Evolutionary conservation across 2,329 filamentous ascomycete species (phyloP), one percentile per base, ranked within the genome.

Genomic region (Paradendryphiella salina): DNA sequence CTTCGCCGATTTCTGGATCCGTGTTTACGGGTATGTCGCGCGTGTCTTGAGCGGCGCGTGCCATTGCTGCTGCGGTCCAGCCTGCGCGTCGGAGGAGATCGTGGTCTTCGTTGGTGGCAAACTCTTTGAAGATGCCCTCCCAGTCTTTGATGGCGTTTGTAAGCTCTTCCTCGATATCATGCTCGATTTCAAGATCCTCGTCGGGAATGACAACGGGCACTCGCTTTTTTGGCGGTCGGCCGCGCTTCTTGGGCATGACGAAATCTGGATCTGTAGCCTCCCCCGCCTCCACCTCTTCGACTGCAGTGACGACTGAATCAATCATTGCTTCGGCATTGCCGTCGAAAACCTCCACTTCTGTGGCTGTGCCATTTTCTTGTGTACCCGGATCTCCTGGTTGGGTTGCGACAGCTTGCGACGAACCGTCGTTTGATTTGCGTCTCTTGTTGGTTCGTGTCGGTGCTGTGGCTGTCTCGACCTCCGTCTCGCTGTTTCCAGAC

Each of bases 1-100:
- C 83, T 50, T 89, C 88, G 42, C 82, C 84, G 15, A 95, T 86
- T 45, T 88, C 84, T 5, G 82, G 79, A 2, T 61, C 59, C 3
- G 42, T 56, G 23, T 55, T 63, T 17, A 70, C 57, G 5, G 56
- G 47, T 1, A 46, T 39, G 20, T 65, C 62, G 43, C 60, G 57
- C 11, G 61, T 57, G 8, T 68, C 65, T 34, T 56, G 63, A 20
- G 67, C 54, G 10, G 61, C 52, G 28, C 60, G 52, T 10, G 66
- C 64, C 15, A 73, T 60, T 20, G 63, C 53, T 40, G 67, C 56
- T 2, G 72, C 72, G 8, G 57, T 65, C 21, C 63, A 62, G 6
- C 61, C 61, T 3, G 67, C 58, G 6, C 57, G 48, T n/a, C 60
- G 52, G 13, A 71, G 61, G 4, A 68, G 46, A 7, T 63, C 59